Percentiles rank a stretch among this genome's conserved stretches.
These are phyloP conservation scores for Stromatinia cepivora DNA, from an alignment of 2,329 filamentous ascomycete genomes.

Conservation along the genomic window DNA sequence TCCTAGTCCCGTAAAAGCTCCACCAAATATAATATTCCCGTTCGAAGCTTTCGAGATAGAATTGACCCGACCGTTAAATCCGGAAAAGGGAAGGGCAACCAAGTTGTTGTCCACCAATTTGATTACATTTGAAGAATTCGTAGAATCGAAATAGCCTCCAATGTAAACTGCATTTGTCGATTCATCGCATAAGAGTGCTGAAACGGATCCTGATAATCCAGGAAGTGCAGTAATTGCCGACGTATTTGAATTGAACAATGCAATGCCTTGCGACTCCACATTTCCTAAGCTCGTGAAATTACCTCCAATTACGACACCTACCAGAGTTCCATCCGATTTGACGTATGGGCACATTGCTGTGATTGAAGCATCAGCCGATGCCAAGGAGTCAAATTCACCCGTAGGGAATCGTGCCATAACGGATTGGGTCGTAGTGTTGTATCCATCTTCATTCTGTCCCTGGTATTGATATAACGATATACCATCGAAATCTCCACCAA, in stretches of 20 bases:
- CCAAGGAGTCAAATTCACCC: slow-evolving; percentile 73
- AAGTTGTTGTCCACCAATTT: slow-evolving; percentile 73
- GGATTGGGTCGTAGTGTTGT: slow-evolving; percentile 71
- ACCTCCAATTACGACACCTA: slow-evolving; percentile 82
- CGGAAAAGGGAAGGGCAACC: slow-evolving; percentile 82
- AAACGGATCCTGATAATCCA: slow-evolving; percentile 83
- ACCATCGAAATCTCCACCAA: slow-evolving; percentile 87
- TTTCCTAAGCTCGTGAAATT: slow-evolving; percentile 92
- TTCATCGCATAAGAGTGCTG: slow-evolving; percentile 78
- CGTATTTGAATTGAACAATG: slow-evolving; percentile 74
- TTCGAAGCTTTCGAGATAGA: slow-evolving; percentile 79
- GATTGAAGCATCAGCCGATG: slow-evolving; percentile 80
- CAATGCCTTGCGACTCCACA: slow-evolving; percentile 73
- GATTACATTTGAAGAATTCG: slow-evolving; percentile 86
- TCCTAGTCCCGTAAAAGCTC: slow-evolving; percentile 82
- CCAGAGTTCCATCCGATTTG: slow-evolving; percentile 62
- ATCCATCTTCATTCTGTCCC: slow-evolving; percentile 70
- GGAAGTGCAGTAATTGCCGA: slow-evolving; percentile 69
- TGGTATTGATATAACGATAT: slow-evolving; percentile 87
- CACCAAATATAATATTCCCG: slow-evolving; percentile 88
- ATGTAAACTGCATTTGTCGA: slow-evolving; percentile 80
- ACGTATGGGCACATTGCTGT: slow-evolving; percentile 83
- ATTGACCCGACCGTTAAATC: slow-evolving; percentile 89
- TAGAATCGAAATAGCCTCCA: slow-evolving; percentile 79
- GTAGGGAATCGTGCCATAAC: slow-evolving; percentile 83